phyloP scores from a whole-genome alignment of 768 basidiomycete genomes.

The Mycena olivaceomarginata region DNA sequence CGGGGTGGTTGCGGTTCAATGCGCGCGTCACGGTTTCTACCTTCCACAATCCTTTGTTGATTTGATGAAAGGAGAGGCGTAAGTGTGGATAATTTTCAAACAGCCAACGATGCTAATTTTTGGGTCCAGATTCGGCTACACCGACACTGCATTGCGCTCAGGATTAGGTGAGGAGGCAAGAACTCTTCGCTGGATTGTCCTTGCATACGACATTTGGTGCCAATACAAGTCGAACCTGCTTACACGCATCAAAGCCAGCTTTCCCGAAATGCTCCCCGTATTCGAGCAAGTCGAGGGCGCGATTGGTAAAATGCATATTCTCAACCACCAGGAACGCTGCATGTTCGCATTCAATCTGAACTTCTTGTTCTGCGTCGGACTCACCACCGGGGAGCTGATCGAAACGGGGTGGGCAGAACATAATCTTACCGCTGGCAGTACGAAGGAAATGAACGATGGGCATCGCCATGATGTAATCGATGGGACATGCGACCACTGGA shows the following conservation, averaged over 20 bases:
- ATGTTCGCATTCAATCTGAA: constrained; percentile 50
- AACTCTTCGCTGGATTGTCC: neutral
- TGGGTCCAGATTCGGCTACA: constrained; percentile 14
- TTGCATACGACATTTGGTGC: neutral
- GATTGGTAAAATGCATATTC: constrained; percentile 27
- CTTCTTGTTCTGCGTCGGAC: constrained; percentile 48
- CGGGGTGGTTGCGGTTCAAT: constrained; percentile 53
- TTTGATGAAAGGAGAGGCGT: constrained; percentile 27
- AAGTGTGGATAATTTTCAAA: neutral
- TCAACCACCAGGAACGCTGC: constrained; percentile 50
- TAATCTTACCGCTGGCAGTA: constrained; percentile 41
- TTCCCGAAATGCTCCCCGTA: neutral
- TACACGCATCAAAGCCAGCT: neutral
- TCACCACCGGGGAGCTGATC: constrained; percentile 53
- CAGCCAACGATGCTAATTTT: neutral
- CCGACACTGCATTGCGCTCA: constrained; percentile 20
- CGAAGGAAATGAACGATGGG: constrained; percentile 44
- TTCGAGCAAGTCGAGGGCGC: neutral
- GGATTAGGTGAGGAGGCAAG: neutral
- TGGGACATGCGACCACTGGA: constrained; percentile 32
- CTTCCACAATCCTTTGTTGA: constrained; percentile 39
- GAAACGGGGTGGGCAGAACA: constrained; percentile 47
- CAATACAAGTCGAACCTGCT: neutral
- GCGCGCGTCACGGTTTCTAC: constrained; percentile 54
- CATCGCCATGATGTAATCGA: constrained; percentile 42